A percentile compares a stretch with the other conserved stretches of the same genome.
Evolutionary conservation across 2,329 filamentous ascomycete genomes (phyloP).

Genomic region (Plenodomus biglobosus): DNA sequence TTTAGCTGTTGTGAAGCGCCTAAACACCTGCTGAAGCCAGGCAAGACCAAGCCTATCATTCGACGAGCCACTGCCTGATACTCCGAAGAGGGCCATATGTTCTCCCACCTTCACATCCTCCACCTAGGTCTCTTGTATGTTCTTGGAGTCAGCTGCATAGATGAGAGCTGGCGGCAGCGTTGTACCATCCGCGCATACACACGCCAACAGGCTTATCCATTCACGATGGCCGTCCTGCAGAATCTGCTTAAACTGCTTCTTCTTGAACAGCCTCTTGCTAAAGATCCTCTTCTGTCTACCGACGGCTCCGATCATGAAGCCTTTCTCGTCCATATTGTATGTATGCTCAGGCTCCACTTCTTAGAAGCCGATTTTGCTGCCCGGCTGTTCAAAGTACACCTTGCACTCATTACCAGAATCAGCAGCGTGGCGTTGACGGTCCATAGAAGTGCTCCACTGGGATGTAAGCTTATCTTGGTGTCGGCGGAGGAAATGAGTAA

Average conservation of each 20-base stretch:
- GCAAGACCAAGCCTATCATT: background rate
- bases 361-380: conserved; percentile 10
- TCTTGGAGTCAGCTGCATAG: conserved; percentile 5
- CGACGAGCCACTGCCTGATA: background rate
- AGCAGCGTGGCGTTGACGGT: conserved; percentile 7
- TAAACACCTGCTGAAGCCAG: background rate
- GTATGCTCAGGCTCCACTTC: conserved; percentile 4
- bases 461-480: conserved; percentile 8
- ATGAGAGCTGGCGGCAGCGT: conserved; percentile 11
- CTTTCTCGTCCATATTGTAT: conserved; percentile 16
- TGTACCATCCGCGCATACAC: conserved; percentile 14
- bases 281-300: conserved; percentile 12
- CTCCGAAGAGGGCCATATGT: background rate
- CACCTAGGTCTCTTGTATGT: conserved; percentile 8
- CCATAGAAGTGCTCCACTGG: conserved; percentile 3
- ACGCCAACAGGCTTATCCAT: conserved; percentile 12
- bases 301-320: conserved; percentile 3
- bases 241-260: background rate
- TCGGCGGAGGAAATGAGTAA: too few relatives aligned
- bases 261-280: background rate
- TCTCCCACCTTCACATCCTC: background rate
- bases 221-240: conserved; percentile 10
- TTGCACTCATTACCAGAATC: conserved; percentile 4
- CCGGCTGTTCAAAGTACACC: conserved; percentile 11
- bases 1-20: too few relatives aligned